Base-by-base conservation (phyloP, 257 asterid genomes). In the Osmanthus fragrans region DNA sequence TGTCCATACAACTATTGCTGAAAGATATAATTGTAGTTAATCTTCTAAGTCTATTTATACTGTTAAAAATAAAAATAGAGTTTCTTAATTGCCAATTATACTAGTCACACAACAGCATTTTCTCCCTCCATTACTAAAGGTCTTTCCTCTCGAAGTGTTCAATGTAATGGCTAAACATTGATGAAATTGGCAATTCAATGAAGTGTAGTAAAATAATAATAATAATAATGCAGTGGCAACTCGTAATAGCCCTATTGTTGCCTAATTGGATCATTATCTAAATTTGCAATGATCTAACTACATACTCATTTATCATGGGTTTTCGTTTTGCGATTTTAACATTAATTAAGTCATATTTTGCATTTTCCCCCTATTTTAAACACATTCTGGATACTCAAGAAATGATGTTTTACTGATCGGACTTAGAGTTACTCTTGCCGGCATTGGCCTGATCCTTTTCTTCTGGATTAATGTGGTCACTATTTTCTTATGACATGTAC, bases 341-440 rank as follows among this genome's bases (percentile, higher is more conserved):
- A 36, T 36, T 36, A 36, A 36, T 65, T 45, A 27, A 47, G 4
- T 25, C 60, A 67, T 42, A 42, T 81, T 74, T 54, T 37, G 71
- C 30, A 25, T 0, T 25, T n/a, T 25, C 27, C 27, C 27, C 27
- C 27, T 25, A 25, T 25, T 25, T 25, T 25, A 25, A 25, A 30
- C 32, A 30, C 95, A 97, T 70, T 96, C 92, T 76, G 99, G 98
- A 68, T 96, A 96, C 82, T 70, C 97, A n/a, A 93, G 99, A 80
- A 90, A 96, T 90, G 99, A 96, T 82, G 99, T 96, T 73, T 6
- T 96, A 79, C 88, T 92, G 76, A 92, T 96, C 11, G 99, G 98
- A 67, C n/a, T 96, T 71, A 97, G 97, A 83, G 83, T 89, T 71
- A 93, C 97, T 21, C 77, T 79, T 80, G 80, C 79, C 76, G 98